Conservation (phyloP, 305 asterid genomes). For the Lippia alba region DNA sequence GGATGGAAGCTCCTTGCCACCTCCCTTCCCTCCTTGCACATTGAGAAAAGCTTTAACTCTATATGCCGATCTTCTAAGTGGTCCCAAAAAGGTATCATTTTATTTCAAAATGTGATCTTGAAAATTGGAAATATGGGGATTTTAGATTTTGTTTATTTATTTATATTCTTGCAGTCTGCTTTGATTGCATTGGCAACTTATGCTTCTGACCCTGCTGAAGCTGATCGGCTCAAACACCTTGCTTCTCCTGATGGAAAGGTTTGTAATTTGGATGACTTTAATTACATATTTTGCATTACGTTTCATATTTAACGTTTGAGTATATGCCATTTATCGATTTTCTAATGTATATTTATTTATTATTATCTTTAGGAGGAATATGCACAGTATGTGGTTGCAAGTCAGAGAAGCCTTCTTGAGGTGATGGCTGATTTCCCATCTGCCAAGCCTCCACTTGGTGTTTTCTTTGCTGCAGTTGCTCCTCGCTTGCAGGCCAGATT, state of each 20-base stretch:
- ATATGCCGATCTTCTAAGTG: conserved; percentile 84
- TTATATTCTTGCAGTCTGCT: conserved; percentile 61
- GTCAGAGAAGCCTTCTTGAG: conserved; percentile 91
- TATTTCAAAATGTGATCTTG: neutral
- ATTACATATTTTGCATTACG: conserved; percentile 10
- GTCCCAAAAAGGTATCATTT: conserved; percentile 81
- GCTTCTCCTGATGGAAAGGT: conserved; percentile 99
- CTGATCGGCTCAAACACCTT: conserved; percentile 78
- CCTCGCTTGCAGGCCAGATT: conserved; percentile 95
- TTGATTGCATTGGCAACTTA: conserved; percentile 78
- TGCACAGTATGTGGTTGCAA: conserved; percentile 76
- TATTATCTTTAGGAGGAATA: conserved; percentile 77
- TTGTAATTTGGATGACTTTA: conserved; percentile 14
- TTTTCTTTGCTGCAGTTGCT: conserved; percentile 93
- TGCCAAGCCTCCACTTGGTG: conserved; percentile 90
- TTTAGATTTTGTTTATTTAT: neutral
- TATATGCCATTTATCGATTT: neutral
- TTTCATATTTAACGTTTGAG: neutral
- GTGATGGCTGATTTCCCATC: conserved; percentile 93
- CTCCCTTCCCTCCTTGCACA: conserved; percentile 93
- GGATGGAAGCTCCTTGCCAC: conserved; percentile 71
- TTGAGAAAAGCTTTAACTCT: conserved; percentile 79
- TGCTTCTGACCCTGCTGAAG: conserved; percentile 84
- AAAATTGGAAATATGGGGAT: conserved; percentile 25
- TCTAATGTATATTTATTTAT: conserved; percentile 25